Conservation (phyloP, 2,329 filamentous ascomycete species). For the Fusarium sp. region DNA sequence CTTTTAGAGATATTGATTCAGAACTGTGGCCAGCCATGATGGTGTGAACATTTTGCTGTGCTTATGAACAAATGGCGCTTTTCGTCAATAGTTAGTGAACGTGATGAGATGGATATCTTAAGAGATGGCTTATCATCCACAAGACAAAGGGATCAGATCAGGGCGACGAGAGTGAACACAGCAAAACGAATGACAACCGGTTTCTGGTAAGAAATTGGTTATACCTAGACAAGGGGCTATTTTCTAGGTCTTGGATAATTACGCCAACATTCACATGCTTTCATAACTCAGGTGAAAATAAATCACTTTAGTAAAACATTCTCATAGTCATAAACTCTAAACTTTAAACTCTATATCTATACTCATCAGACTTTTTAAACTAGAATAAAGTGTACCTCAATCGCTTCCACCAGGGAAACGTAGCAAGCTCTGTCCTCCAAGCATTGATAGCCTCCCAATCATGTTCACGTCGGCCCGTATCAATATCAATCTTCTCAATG, state of each 20-base stretch:
- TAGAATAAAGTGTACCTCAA: constrained; percentile 29
- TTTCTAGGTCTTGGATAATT: accelerated
- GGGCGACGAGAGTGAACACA: background rate
- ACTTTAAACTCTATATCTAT: background rate
- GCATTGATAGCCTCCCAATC: constrained; percentile 72
- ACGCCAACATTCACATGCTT: accelerated
- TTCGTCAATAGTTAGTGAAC: background rate
- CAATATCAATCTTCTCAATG: constrained; percentile 72
- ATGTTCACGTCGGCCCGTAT: constrained; percentile 71
- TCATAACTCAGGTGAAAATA: too few relatives aligned
- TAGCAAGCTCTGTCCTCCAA: constrained; percentile 60
- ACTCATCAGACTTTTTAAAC: accelerated
- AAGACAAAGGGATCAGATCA: background rate
- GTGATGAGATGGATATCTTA: background rate
- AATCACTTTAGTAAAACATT: background rate
- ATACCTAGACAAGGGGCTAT: accelerated
- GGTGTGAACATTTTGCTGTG: background rate
- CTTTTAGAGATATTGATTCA: background rate
- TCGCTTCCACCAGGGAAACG: constrained; percentile 62
- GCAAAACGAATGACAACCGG: background rate
- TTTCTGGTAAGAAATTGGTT: background rate
- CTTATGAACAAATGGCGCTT: background rate
- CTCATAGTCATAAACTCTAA: constrained; percentile 5
- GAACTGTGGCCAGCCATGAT: background rate
- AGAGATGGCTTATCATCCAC: too few relatives aligned